Conservation (phyloP, 2,329 filamentous ascomycete genomes). For the Xylariales sp. region DNA sequence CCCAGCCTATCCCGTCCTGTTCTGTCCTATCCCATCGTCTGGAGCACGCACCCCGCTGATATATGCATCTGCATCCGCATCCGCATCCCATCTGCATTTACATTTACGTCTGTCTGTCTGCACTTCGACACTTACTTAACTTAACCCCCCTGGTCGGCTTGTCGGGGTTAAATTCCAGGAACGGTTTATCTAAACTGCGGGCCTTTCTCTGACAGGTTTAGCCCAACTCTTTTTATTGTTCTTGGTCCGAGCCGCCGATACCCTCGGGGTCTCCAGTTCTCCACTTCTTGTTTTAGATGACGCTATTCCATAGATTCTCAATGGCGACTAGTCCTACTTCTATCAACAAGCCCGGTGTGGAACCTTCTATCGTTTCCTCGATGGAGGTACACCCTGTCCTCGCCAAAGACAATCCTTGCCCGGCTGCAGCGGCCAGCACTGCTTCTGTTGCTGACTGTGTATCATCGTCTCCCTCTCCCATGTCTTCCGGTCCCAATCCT, state of each 20-base stretch:
- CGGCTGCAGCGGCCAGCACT: constrained; percentile 34
- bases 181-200: constrained; percentile 4
- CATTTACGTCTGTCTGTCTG: neutral
- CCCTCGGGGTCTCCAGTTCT: constrained; percentile 1
- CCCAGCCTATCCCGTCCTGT: no score
- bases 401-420: constrained; percentile 43
- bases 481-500: constrained; percentile 29
- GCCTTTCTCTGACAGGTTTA: constrained; percentile 2
- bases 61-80: constrained; percentile 3
- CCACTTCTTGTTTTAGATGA: constrained; percentile 19
- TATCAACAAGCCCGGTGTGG: constrained; percentile 42
- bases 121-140: neutral
- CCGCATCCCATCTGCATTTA: neutral
- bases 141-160: neutral
- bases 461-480: constrained; percentile 30
- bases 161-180: constrained; percentile 1
- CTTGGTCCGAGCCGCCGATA: neutral
- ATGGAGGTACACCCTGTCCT: constrained; percentile 44
- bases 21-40: neutral
- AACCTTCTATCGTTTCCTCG: constrained; percentile 35
- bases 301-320: constrained; percentile 11
- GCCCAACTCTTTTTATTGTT: constrained; percentile 1
- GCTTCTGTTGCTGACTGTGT: constrained; percentile 39
- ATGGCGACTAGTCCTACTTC: constrained; percentile 35
- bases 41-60: constrained; percentile 1